Evolutionary conservation across 208 protist genomes (phyloP).

Genomic region (Plasmodiophora brassicae): DNA sequence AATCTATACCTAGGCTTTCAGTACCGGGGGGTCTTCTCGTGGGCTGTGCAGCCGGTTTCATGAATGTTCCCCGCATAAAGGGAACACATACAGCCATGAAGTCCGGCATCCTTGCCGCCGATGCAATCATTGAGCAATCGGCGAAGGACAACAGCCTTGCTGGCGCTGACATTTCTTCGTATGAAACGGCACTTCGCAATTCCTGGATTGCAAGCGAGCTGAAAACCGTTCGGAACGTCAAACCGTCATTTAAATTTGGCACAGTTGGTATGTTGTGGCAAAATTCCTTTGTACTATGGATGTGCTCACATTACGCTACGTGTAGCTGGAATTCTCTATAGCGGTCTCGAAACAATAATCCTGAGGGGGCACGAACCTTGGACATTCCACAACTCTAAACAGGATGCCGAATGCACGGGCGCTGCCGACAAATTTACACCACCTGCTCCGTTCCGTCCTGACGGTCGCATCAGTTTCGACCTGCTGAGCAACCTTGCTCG

Average conservation of each 20-base stretch:
- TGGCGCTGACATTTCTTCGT: background rate
- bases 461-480: conserved; percentile 89
- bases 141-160: background rate
- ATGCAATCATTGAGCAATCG: conserved; percentile 19
- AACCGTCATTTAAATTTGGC: conserved; percentile 77
- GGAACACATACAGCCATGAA: conserved; percentile 96
- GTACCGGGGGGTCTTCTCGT: conserved; percentile 81
- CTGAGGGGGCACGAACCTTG: conserved; percentile 3
- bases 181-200: conserved; percentile 17
- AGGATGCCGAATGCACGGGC: background rate
- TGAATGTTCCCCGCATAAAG: conserved; percentile 96
- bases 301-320: background rate
- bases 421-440: conserved; percentile 30
- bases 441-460: conserved; percentile 67
- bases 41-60: conserved; percentile 91
- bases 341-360: background rate
- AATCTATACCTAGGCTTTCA: conserved; percentile 81
- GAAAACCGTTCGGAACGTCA: conserved; percentile 80
- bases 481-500: conserved; percentile 85
- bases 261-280: conserved; percentile 72
- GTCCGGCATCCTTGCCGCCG: conserved; percentile 57
- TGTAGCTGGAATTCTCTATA: background rate
- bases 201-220: conserved; percentile 91
- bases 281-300: too few relatives aligned
- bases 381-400: background rate